Conservation (phyloP, 192 early-diverging fungal species). For the Coemansia sp. region DNA sequence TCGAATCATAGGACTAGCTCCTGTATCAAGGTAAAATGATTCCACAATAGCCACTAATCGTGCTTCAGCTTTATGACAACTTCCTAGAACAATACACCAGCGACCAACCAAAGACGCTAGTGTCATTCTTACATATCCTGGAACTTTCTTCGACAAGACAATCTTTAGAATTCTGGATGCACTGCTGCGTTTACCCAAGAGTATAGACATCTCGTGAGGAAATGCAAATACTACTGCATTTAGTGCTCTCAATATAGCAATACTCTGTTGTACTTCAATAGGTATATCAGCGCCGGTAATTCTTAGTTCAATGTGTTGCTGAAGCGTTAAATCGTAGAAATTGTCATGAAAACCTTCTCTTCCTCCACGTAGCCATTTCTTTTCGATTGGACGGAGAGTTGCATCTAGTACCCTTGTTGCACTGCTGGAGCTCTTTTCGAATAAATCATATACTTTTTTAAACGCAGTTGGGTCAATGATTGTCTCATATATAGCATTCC, state of each 20-base stretch:
- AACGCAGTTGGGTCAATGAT: not conserved
- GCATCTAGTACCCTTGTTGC: slow-evolving; percentile 5
- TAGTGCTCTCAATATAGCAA: slow-evolving; percentile 20
- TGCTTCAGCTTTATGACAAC: not conserved
- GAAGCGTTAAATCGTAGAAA: not conserved
- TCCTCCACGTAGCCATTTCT: slow-evolving; percentile 13
- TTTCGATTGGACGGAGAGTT: slow-evolving; percentile 14
- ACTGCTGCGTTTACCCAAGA: slow-evolving; percentile 3
- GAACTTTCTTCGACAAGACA: slow-evolving; percentile 3
- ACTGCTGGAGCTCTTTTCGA: not conserved
- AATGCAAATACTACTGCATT: slow-evolving; percentile 25
- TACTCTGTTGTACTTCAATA: slow-evolving; percentile 2
- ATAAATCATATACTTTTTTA: not conserved
- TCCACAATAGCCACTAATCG: slow-evolving; percentile 25
- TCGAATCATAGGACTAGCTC: slow-evolving; percentile 4
- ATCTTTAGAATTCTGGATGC: slow-evolving; percentile 12
- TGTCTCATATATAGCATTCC: slow-evolving; percentile 10
- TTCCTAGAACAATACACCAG: slow-evolving; percentile 20
- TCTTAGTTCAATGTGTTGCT: not conserved
- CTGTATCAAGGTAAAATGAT: slow-evolving; percentile 10
- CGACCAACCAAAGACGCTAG: slow-evolving; percentile 16
- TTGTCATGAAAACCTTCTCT: not conserved
- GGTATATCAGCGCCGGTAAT: not conserved
- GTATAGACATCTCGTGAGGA: slow-evolving; percentile 14
- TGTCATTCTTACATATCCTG: slow-evolving; percentile 22